Conservation (phyloP, 306 rosid genomes). For the Hippophae tibetana region DNA sequence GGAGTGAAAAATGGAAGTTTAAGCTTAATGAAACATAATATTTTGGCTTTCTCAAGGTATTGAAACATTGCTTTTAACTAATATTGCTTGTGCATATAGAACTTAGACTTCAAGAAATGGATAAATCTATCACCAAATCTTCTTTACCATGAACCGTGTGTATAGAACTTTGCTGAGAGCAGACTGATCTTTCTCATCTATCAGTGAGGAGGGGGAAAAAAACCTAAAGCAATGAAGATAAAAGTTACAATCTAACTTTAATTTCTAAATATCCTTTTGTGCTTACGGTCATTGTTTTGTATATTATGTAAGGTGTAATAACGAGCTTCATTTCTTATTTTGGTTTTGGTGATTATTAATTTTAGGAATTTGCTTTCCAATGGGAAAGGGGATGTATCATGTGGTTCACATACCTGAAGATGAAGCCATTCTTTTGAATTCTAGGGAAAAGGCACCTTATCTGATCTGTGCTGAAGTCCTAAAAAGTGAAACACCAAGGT, state of each 20-base stretch:
- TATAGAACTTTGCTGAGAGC: too few species aligned
- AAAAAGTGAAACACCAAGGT: conserved; percentile 89
- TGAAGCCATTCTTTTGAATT: conserved; percentile 94
- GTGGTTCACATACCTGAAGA: conserved; percentile 95
- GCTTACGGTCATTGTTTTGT: background rate
- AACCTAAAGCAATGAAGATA: too few species aligned
- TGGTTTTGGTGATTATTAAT: conserved; percentile 22
- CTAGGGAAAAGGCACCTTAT: conserved; percentile 98
- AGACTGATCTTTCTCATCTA: too few species aligned
- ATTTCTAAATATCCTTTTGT: too few species aligned
- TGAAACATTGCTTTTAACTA: background rate
- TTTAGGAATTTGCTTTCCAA: conserved; percentile 85
- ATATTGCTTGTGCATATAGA: too few species aligned
- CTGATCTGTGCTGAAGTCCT: conserved; percentile 80
- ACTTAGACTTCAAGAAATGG: too few species aligned
- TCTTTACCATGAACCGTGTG: too few species aligned
- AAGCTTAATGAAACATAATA: background rate
- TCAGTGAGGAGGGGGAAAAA: too few species aligned
- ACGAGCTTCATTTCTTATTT: conserved; percentile 6
- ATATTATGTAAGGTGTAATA: conserved; percentile 5
- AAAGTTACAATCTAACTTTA: too few species aligned
- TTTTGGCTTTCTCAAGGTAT: conserved; percentile 1
- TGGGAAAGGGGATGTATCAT: conserved; percentile 92
- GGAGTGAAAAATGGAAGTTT: background rate
- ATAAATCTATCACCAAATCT: too few species aligned